phyloP scores from a whole-genome alignment of 2,329 filamentous ascomycete genomes.

The Pestalotiopsis sp. region DNA sequence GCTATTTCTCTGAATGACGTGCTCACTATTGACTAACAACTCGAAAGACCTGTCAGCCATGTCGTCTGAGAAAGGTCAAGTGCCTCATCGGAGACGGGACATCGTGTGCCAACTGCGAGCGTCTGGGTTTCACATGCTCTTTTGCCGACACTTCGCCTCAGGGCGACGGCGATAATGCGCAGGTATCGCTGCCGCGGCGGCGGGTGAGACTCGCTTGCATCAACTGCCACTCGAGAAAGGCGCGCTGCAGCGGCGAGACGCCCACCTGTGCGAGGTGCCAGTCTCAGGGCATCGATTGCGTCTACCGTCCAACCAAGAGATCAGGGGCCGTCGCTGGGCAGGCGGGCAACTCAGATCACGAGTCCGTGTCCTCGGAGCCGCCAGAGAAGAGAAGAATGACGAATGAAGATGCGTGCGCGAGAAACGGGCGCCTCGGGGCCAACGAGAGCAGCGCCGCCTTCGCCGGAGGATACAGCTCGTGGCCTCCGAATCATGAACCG shows the following conservation, averaged over 20 bases:
- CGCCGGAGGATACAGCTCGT: conserved; percentile 38
- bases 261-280: conserved; percentile 57
- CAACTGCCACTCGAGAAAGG: conserved; percentile 61
- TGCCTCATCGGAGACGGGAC: conserved; percentile 54
- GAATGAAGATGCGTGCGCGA: conserved; percentile 30
- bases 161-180: conserved; percentile 35
- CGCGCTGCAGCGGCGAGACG: conserved; percentile 59
- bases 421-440: conserved; percentile 27
- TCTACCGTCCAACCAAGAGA: conserved; percentile 35
- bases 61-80: conserved; percentile 52
- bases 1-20: conserved; percentile 1
- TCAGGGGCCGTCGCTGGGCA: conserved; percentile 28
- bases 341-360: conserved; percentile 33
- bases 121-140: conserved; percentile 59
- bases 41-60: conserved; percentile 16
- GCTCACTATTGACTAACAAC: conserved; percentile 4
- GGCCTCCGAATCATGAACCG: conserved; percentile 30
- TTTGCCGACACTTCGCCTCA: conserved; percentile 50
- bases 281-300: conserved; percentile 55
- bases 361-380: conserved; percentile 35
- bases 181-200: conserved; percentile 50
- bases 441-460: conserved; percentile 10
- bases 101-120: conserved; percentile 60
- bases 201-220: conserved; percentile 60
- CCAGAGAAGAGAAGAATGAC: conserved; percentile 34